Base-by-base conservation (phyloP, 225 moss, liverwort and hornwort species). In the Anthoceros angustus region DNA sequence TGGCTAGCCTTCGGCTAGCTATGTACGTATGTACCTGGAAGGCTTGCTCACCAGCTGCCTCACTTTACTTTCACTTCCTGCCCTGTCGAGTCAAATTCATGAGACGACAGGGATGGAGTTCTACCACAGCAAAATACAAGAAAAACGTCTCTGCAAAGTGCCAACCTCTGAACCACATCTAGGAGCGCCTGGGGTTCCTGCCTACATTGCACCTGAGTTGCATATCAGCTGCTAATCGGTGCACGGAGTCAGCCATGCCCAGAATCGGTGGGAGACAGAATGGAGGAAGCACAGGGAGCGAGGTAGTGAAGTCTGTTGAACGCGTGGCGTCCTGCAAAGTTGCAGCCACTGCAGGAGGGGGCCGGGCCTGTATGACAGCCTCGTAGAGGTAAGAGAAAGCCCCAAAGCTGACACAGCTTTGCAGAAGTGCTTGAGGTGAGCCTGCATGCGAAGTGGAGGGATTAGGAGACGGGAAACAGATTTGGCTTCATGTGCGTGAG, bases 331-430 rank as follows among this genome's bases (percentile, higher is more conserved):
- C 70, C 25, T 43, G 68, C 62, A 65, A 12, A 50, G 86, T 75
- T 63, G 84, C 80, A 50, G 90, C 90, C 62, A 86, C 55, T 10
- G 85, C 86, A 5, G 85, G 62, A 10, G 85, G 80, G 39, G 83
- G 76, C 18, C 55, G 55, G 7, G 55, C 4, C 62, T 84, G 83
- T 76, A 86, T 95, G 70, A 95, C 70, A 62, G 76, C 81, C 68
- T 95, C 94, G 78, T 90, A 68, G 48, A 90, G 66, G 68, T 83
- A 95, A 39, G 90, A 95, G 65, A 95, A 90, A 23, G 83, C 86
- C 64, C 88, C 94, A 68, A 95, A 90, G 80, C 90, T 95, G 63
- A 90, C 77, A 77, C 90, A 95, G 65, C 94, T 80, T 73, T 88
- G 90, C 69, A 88, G 80, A 46, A 95, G 64, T 62, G 86, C 87